phyloP scores from a whole-genome alignment of 768 basidiomycete genomes.

The Rhodotorula babjevae region DNA sequence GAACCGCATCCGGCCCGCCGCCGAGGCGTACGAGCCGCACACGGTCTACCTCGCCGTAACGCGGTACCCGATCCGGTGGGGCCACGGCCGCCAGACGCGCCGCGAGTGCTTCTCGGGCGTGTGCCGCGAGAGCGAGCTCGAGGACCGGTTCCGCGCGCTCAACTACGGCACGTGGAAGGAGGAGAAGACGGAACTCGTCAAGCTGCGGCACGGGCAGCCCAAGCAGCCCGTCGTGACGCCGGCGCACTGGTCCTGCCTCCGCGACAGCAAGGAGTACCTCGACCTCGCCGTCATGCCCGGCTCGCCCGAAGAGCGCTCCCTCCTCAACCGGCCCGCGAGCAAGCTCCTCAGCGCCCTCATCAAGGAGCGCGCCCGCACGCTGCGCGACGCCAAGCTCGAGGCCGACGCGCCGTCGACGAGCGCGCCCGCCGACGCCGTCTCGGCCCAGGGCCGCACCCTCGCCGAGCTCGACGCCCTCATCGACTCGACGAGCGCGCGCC shows the following conservation, averaged over 20 bases:
- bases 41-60: slow-evolving; percentile 51
- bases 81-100: slow-evolving; percentile 45
- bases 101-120: slow-evolving; percentile 22
- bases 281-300: slow-evolving; percentile 32
- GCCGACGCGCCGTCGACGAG: not conserved
- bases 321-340: slow-evolving; percentile 16
- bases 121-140: slow-evolving; percentile 25
- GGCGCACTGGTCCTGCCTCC: slow-evolving; percentile 15
- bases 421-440: not conserved
- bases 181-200: slow-evolving; percentile 44
- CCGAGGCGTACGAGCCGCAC: slow-evolving; percentile 49
- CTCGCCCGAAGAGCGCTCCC: slow-evolving; percentile 19
- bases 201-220: slow-evolving; percentile 42
- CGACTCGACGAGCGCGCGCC: not conserved
- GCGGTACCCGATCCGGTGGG: slow-evolving; percentile 46
- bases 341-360: slow-evolving; percentile 23
- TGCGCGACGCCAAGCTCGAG: not conserved
- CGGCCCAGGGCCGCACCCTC: not conserved
- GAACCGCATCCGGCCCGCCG: slow-evolving; percentile 45
- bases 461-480: slow-evolving; percentile 1
- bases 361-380: slow-evolving; percentile 11
- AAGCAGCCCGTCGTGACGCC: slow-evolving; percentile 50
- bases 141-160: slow-evolving; percentile 43
- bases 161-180: slow-evolving; percentile 28
- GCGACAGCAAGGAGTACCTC: slow-evolving; percentile 20